These are phyloP conservation scores for Pleurozium schreberi DNA, from an alignment of 225 moss, liverwort and hornwort genomes.

Conservation along the genomic window DNA sequence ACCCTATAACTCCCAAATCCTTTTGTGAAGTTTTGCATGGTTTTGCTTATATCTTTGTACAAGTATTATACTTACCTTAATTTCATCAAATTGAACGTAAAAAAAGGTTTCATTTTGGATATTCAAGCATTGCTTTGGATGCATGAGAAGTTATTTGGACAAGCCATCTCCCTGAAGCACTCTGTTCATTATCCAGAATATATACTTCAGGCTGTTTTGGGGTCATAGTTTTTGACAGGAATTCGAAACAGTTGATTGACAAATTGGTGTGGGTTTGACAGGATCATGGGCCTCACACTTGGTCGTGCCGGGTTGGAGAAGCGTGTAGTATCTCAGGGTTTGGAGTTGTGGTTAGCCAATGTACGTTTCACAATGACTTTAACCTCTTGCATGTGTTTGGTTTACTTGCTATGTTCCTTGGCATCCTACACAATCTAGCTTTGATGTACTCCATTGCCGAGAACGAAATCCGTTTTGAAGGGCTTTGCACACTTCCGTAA, in stretches of 20 bases:
- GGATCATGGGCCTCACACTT: conserved; percentile 57
- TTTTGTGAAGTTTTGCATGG: background rate
- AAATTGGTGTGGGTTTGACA: conserved; percentile 18
- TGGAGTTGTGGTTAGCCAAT: conserved; percentile 99
- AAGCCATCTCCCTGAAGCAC: background rate
- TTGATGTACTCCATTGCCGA: background rate
- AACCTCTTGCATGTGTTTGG: background rate
- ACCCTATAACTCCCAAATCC: background rate
- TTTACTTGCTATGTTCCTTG: background rate
- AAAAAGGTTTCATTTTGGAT: background rate
- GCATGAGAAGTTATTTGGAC: background rate
- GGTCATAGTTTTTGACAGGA: background rate
- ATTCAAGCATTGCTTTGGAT: background rate
- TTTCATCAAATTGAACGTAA: background rate
- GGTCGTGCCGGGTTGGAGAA: conserved; percentile 83
- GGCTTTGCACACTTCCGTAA: background rate
- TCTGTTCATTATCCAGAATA: background rate
- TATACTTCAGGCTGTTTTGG: no score
- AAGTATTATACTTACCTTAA: background rate
- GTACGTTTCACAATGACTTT: conserved; percentile 23
- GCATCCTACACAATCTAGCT: background rate
- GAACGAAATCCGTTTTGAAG: background rate
- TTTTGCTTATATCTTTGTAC: background rate
- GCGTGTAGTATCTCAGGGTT: conserved; percentile 95
- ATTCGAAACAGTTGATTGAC: conserved; percentile 3